Percentiles rank a stretch among this genome's conserved stretches.
Conservation (phyloP, 2,329 filamentous ascomycete species). For the Penicillium concentricum region DNA sequence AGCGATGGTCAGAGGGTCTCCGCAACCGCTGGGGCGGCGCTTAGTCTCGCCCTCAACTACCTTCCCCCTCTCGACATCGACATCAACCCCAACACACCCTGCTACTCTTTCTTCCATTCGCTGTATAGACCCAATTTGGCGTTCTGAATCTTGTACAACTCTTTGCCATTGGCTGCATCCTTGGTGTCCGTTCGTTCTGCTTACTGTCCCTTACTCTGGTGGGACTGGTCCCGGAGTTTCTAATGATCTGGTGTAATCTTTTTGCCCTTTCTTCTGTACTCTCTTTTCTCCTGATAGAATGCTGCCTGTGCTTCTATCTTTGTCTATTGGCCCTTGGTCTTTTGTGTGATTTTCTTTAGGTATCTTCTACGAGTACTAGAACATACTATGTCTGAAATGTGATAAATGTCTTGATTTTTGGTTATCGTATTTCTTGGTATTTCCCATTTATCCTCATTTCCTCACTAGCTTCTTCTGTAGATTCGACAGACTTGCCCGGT, state of each 20-base stretch:
- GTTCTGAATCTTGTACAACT: slow-evolving; percentile 24
- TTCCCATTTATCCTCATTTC: too few species aligned
- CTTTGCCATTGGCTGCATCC: slow-evolving; percentile 22
- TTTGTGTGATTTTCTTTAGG: background rate
- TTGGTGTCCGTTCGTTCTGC: slow-evolving; percentile 20
- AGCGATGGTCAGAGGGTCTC: slow-evolving; percentile 83
- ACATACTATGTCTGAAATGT: slow-evolving; percentile 9
- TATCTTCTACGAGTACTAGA: slow-evolving; percentile 4
- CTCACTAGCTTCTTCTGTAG: too few species aligned
- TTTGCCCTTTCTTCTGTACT: slow-evolving; percentile 12
- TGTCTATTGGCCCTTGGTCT: slow-evolving; percentile 1
- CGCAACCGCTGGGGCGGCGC: slow-evolving; percentile 63
- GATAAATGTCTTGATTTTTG: background rate
- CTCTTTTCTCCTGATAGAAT: slow-evolving; percentile 8
- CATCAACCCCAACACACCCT: background rate
- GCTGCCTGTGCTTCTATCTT: slow-evolving; percentile 5
- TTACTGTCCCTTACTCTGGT: slow-evolving; percentile 11
- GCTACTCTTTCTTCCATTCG: slow-evolving; percentile 17
- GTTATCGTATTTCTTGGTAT: background rate
- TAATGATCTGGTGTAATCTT: slow-evolving; percentile 25
- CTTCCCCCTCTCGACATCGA: background rate
- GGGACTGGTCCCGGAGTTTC: slow-evolving; percentile 21
- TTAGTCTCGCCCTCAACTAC: slow-evolving; percentile 11
- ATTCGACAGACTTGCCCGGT: background rate
- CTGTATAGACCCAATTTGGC: slow-evolving; percentile 32